Evolutionary conservation across 192 early-diverging fungal genomes (phyloP).

Genomic region (Entrophospora sp.): DNA sequence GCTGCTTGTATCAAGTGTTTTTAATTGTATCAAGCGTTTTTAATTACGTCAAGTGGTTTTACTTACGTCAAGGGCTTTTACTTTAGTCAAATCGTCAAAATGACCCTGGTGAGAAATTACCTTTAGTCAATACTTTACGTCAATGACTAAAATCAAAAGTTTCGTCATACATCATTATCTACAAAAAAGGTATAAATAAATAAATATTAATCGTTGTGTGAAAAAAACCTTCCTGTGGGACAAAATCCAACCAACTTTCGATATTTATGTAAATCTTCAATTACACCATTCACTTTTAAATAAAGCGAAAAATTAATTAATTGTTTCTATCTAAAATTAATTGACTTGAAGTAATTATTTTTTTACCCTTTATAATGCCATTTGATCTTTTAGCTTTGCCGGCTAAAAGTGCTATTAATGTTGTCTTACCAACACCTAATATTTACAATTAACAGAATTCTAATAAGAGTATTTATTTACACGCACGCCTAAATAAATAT

Average conservation of each 20-base stretch:
- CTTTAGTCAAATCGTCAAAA: no score
- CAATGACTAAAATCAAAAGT: no score
- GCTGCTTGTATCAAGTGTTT: no score
- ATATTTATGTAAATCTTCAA: slow-evolving; percentile 50
- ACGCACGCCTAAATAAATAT: background rate
- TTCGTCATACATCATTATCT: no score
- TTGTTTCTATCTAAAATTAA: background rate
- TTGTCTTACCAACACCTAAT: slow-evolving; percentile 48
- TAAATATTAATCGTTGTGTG: background rate
- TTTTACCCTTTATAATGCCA: slow-evolving; percentile 35
- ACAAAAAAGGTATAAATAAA: background rate
- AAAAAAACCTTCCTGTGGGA: slow-evolving; percentile 42
- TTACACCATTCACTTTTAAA: slow-evolving; percentile 45
- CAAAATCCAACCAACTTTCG: slow-evolving; percentile 65
- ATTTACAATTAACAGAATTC: background rate
- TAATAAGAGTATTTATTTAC: background rate
- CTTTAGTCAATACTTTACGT: no score
- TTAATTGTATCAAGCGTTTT: no score
- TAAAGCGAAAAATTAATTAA: no score
- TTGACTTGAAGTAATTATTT: background rate
- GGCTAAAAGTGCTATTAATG: slow-evolving; percentile 55
- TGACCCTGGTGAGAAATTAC: no score
- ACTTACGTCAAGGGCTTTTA: no score
- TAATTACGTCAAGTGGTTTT: no score
- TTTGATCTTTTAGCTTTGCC: slow-evolving; percentile 44